Evolutionary conservation across 2,329 filamentous ascomycete genomes (phyloP).

Genomic region (Penicillium vulpinum): DNA sequence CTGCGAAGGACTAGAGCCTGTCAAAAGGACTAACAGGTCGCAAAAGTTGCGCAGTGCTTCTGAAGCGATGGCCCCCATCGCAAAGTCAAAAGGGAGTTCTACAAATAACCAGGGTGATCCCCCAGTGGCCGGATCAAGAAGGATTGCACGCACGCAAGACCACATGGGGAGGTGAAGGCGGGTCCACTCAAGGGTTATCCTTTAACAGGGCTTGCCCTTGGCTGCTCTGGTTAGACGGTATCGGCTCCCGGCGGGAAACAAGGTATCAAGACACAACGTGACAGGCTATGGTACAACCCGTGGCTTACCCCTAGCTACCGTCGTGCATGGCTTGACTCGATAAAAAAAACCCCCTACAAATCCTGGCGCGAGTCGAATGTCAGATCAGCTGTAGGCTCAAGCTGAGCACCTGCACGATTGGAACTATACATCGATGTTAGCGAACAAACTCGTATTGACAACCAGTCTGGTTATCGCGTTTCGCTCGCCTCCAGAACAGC

Average conservation of each 20-base stretch:
- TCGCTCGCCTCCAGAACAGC: constrained; percentile 23
- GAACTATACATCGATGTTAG: neutral
- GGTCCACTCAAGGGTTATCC: constrained; percentile 11
- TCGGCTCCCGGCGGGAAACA: constrained; percentile 15
- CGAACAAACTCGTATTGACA: constrained; percentile 5
- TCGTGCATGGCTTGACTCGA: constrained; percentile 6
- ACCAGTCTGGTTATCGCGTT: constrained; percentile 15
- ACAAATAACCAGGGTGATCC: constrained; percentile 12
- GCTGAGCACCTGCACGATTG: constrained; percentile 8
- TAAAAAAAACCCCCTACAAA: neutral
- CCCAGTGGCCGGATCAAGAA: constrained; percentile 4
- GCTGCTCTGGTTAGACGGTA: constrained; percentile 1
- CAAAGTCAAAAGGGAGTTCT: constrained; percentile 16
- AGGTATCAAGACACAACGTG: constrained; percentile 8
- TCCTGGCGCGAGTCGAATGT: neutral
- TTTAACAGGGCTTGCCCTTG: constrained; percentile 8
- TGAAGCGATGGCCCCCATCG: constrained; percentile 14
- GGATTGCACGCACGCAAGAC: constrained; percentile 19
- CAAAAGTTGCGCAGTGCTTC: constrained; percentile 12
- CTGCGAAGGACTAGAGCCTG: constrained; percentile 14
- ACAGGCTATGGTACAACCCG: constrained; percentile 11
- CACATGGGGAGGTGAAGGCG: constrained; percentile 6
- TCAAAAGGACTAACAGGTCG: constrained; percentile 5
- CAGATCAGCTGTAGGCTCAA: constrained; percentile 6
- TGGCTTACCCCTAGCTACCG: constrained; percentile 10